Evolutionary conservation across 495 filamentous ascomycete species (phyloP).

Genomic region (Parmelia sp.): DNA sequence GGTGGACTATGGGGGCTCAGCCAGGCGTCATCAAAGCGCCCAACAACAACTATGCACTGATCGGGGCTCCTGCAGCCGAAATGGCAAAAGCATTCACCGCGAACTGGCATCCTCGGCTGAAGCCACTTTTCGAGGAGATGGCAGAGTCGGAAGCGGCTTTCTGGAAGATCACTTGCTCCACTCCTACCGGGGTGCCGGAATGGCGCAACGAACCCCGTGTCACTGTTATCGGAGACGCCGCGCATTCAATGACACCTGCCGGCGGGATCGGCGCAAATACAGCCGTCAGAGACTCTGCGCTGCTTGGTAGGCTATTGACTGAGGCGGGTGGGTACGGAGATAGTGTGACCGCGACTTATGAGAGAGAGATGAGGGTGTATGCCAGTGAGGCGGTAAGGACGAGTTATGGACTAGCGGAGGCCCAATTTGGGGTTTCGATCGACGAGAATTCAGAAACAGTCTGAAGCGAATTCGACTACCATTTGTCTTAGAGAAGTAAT

Average conservation of each 20-base stretch:
- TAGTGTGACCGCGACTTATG: slow-evolving; percentile 35
- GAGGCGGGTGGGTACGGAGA: slow-evolving; percentile 39
- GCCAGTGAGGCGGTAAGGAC: slow-evolving; percentile 38
- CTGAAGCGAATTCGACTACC: too few relatives aligned
- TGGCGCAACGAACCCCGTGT: slow-evolving; percentile 47
- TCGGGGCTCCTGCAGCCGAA: slow-evolving; percentile 44
- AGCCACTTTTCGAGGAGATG: slow-evolving; percentile 2
- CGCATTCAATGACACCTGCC: slow-evolving; percentile 49
- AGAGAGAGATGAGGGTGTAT: slow-evolving; percentile 52
- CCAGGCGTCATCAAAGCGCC: slow-evolving; percentile 45
- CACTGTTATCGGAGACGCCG: slow-evolving; percentile 49
- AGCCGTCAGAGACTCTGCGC: slow-evolving; percentile 43
- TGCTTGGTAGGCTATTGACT: slow-evolving; percentile 40
- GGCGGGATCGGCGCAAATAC: slow-evolving; percentile 49
- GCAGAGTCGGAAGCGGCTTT: neutral
- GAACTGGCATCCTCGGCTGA: slow-evolving; percentile 2
- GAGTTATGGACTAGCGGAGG: slow-evolving; percentile 40
- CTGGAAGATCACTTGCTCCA: slow-evolving; percentile 2
- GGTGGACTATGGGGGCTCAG: slow-evolving; percentile 49
- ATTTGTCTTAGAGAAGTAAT: too few relatives aligned
- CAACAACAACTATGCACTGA: slow-evolving; percentile 45
- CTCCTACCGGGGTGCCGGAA: slow-evolving; percentile 22
- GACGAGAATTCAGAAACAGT: neutral
- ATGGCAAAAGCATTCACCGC: slow-evolving; percentile 32
- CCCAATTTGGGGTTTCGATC: slow-evolving; percentile 32